Percentiles rank a stretch among this genome's conserved stretches.
phyloP scores from a whole-genome alignment of 257 asterid species.

The Gentiana dahurica region DNA sequence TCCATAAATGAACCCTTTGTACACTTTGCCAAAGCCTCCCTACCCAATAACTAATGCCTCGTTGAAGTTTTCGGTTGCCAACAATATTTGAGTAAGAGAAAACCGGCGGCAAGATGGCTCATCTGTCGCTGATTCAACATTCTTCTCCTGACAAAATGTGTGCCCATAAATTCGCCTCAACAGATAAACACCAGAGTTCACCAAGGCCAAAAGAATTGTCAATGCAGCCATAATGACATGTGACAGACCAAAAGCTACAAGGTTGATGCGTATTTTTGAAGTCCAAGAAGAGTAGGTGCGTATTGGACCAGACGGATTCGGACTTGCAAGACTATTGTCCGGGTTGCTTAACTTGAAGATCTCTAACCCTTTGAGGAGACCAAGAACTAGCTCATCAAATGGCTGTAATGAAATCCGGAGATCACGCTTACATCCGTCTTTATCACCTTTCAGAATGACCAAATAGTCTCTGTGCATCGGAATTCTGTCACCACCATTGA shows the following conservation, averaged over 20 bases:
- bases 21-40: conserved; percentile 16
- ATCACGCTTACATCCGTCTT: too few species aligned
- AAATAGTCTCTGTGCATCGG: too few species aligned
- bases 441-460: too few species aligned
- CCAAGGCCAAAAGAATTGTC: background rate
- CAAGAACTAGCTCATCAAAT: too few species aligned
- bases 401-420: too few species aligned
- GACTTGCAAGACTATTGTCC: background rate
- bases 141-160: background rate
- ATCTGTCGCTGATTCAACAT: background rate
- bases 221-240: background rate
- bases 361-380: too few species aligned
- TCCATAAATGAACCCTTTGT: conserved; percentile 8
- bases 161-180: background rate
- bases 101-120: background rate
- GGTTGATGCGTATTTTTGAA: background rate
- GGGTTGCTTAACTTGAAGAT: too few species aligned
- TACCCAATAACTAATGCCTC: conserved; percentile 8
- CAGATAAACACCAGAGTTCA: background rate
- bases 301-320: background rate
- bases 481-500: too few species aligned
- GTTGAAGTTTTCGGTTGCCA: conserved; percentile 7
- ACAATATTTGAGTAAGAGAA: conserved; percentile 2
- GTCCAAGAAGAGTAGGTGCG: too few species aligned
- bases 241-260: background rate